These are phyloP conservation scores for Ammopiptanthus mongolicus DNA, from an alignment of 306 rosid genomes.

Conservation along the genomic window DNA sequence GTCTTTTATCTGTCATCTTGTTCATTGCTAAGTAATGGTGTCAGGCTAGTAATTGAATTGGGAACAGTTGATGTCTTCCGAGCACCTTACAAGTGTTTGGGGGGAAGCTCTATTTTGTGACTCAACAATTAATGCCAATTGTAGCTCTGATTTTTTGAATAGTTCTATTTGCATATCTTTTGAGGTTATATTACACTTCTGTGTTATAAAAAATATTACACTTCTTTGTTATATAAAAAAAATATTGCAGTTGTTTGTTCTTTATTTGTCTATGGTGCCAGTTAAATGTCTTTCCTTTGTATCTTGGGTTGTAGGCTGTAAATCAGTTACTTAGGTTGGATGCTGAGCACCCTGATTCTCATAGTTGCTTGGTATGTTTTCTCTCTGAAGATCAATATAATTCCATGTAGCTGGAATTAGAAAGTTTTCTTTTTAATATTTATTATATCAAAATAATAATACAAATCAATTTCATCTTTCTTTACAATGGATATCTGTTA, in stretches of 20 bases:
- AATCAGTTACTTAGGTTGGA: conserved; percentile 88
- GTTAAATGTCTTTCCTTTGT: not conserved
- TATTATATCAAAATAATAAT: not conserved
- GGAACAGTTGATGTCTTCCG: not conserved
- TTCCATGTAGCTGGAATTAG: conserved; percentile 13
- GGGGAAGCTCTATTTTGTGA: not conserved
- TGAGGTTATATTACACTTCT: not conserved
- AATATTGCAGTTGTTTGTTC: no score
- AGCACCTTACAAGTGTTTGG: not conserved
- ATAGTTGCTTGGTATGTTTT: conserved; percentile 76
- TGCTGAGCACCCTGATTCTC: conserved; percentile 90
- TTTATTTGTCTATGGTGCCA: not conserved
- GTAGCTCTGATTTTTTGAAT: not conserved
- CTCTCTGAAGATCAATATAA: not conserved
- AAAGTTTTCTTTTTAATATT: not conserved
- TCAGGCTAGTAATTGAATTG: not conserved
- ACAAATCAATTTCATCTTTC: not conserved
- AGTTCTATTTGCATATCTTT: conserved; percentile 10
- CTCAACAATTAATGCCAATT: not conserved
- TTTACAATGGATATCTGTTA: not conserved
- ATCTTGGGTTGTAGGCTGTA: conserved; percentile 56
- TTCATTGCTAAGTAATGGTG: not conserved
- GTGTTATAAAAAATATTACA: not conserved
- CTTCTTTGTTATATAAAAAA: not conserved
- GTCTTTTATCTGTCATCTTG: not conserved